phyloP scores from a whole-genome alignment of 768 basidiomycete species.

The Pisolithus sp. region DNA sequence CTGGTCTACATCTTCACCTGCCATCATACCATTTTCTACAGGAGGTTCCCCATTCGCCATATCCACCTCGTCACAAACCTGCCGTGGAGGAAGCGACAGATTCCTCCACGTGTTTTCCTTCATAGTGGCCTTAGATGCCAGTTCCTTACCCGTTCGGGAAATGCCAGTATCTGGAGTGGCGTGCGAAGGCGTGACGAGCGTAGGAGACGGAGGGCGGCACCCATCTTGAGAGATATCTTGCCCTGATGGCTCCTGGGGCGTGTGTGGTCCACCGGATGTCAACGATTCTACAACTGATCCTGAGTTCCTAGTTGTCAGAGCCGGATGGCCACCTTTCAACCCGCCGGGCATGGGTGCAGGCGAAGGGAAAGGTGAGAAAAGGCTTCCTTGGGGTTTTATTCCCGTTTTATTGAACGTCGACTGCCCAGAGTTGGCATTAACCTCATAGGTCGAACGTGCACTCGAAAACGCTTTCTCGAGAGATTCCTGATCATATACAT shows the following conservation, averaged over 20 bases:
- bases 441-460: constrained; percentile 65
- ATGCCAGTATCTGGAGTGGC: no score
- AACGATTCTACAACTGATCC: background rate
- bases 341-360: background rate
- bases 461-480: constrained; percentile 66
- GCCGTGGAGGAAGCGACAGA: no score
- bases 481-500: constrained; percentile 37
- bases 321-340: background rate
- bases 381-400: background rate
- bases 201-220: background rate
- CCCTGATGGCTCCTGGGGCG: background rate
- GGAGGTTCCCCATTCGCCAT: no score
- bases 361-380: background rate
- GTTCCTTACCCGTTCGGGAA: background rate
- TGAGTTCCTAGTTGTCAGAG: background rate
- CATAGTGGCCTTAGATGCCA: background rate
- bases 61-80: no score
- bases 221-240: background rate
- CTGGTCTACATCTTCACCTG: no score
- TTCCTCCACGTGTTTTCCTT: background rate
- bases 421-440: constrained; percentile 38
- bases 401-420: constrained; percentile 12
- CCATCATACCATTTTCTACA: background rate
- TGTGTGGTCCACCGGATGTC: background rate
- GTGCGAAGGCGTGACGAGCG: background rate